Evolutionary conservation across 768 basidiomycete species (phyloP).

Genomic region (Lepiota venenata): DNA sequence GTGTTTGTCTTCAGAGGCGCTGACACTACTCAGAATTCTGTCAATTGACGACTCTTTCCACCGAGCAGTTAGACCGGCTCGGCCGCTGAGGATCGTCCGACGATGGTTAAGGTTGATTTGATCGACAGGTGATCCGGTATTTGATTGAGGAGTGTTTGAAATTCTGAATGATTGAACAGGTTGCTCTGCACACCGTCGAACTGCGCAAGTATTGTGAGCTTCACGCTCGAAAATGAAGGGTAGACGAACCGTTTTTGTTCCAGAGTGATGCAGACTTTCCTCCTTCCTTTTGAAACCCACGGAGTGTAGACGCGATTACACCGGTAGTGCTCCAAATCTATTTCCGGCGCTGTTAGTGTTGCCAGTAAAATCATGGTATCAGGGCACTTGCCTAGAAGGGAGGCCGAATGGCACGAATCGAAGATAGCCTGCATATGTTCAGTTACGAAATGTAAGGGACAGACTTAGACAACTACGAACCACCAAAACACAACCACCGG

Average conservation of each 20-base stretch:
- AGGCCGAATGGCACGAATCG: conserved; percentile 39
- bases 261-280: conserved; percentile 30
- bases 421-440: conserved; percentile 24
- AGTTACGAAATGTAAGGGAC: conserved; percentile 2
- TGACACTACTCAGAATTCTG: not conserved
- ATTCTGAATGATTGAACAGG: too few relatives aligned
- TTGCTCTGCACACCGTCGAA: conserved; percentile 10
- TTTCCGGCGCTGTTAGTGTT: not conserved
- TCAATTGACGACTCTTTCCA: not conserved
- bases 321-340: conserved; percentile 39
- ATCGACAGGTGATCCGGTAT: not conserved
- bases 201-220: not conserved
- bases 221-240: not conserved
- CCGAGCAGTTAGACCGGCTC: not conserved
- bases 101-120: not conserved
- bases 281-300: conserved; percentile 40
- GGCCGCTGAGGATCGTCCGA: not conserved
- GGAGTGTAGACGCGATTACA: conserved; percentile 46
- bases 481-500: conserved; percentile 32
- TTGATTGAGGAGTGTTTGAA: not conserved
- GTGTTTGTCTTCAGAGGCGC: not conserved
- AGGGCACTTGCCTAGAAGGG: conserved; percentile 30
- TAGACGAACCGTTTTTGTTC: conserved; percentile 27
- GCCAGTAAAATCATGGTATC: not conserved
- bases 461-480: conserved; percentile 19